Conservation (phyloP, 116 monocot species). For the Dioscorea cayenensis region DNA sequence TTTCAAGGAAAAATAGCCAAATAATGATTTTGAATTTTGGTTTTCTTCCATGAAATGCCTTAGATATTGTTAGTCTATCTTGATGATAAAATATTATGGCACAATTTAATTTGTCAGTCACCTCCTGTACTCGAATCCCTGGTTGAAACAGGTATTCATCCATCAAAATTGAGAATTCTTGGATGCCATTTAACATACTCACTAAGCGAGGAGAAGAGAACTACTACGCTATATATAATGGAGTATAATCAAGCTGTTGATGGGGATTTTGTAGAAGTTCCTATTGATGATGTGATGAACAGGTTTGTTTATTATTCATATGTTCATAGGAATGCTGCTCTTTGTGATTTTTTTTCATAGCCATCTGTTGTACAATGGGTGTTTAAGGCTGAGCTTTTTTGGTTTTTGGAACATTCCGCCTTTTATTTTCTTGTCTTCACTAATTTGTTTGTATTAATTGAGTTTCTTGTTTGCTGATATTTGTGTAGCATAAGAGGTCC, state of each 20-base stretch:
- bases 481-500: constrained; percentile 47
- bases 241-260: constrained; percentile 15
- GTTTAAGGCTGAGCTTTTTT: neutral
- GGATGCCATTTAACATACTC: constrained; percentile 42
- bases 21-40: neutral
- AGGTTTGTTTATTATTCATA: constrained; percentile 20
- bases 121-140: neutral
- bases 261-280: constrained; percentile 26
- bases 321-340: neutral
- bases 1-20: neutral
- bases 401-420: neutral
- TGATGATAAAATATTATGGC: too few relatives aligned
- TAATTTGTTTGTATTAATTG: neutral
- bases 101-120: too few relatives aligned
- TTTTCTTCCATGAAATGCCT: neutral
- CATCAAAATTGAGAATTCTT: constrained; percentile 26
- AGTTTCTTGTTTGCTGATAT: neutral
- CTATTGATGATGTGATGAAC: constrained; percentile 32
- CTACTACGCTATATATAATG: constrained; percentile 46
- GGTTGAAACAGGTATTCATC: constrained; percentile 35
- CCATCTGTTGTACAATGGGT: neutral
- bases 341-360: neutral
- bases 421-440: neutral
- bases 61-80: neutral
- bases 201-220: constrained; percentile 38